phyloP scores from a whole-genome alignment of 805 yeast genomes.

The Nakazawaea molendinolei region DNA sequence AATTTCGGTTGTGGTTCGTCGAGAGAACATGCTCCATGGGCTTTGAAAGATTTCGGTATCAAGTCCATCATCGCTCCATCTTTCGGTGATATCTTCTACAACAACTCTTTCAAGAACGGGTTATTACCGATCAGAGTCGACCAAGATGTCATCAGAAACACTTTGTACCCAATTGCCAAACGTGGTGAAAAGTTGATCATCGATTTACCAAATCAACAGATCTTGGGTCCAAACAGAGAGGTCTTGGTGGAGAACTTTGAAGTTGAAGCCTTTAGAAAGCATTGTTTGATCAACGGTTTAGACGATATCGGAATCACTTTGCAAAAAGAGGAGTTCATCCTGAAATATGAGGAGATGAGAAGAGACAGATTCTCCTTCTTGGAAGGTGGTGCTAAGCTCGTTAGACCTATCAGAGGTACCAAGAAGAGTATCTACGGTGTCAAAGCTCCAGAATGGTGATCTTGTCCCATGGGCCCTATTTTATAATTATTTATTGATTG shows the following conservation, averaged over 20 bases:
- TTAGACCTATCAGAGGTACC: constrained; percentile 58
- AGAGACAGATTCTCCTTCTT: constrained; percentile 80
- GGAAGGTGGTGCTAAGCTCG: constrained; percentile 76
- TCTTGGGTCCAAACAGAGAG: constrained; percentile 58
- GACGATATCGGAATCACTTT: constrained; percentile 96
- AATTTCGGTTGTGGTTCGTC: constrained; percentile 99
- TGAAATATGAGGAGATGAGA: constrained; percentile 70
- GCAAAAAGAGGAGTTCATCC: constrained; percentile 76
- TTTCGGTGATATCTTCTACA: constrained; percentile 96
- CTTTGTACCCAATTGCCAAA: constrained; percentile 74
- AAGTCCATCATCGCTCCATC: constrained; percentile 95
- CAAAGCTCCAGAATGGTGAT: constrained; percentile 70
- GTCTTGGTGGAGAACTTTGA: constrained; percentile 79
- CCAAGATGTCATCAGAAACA: constrained; percentile 62
- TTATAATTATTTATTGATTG: background rate
- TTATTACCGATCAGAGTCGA: constrained; percentile 89
- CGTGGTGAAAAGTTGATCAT: constrained; percentile 66
- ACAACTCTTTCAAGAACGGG: constrained; percentile 95
- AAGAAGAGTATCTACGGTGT: constrained; percentile 64
- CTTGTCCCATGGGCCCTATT: background rate
- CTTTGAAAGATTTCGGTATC: constrained; percentile 95
- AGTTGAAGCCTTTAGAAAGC: constrained; percentile 87
- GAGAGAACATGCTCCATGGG: constrained; percentile 99
- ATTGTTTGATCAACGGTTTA: constrained; percentile 88
- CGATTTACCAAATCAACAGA: constrained; percentile 84